phyloP scores from a whole-genome alignment of 192 early-diverging fungal genomes.

The Rhizophlyctis rosea region DNA sequence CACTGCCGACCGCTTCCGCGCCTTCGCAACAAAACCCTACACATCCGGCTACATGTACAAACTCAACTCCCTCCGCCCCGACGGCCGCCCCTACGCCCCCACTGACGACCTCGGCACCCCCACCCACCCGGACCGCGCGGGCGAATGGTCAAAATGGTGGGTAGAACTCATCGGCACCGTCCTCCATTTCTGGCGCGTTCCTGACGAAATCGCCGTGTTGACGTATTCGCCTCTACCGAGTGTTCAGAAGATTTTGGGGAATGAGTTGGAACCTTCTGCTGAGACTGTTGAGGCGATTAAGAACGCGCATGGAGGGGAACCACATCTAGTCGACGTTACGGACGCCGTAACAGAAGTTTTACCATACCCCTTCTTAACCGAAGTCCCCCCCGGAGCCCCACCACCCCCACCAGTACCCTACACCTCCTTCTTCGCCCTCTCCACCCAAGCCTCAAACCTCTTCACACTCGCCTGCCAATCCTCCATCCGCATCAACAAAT shows the following conservation, averaged over 20 bases:
- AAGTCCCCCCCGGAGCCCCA: slow-evolving; percentile 3
- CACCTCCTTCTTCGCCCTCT: slow-evolving; percentile 37
- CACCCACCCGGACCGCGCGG: slow-evolving; percentile 15
- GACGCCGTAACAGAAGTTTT: slow-evolving; percentile 32
- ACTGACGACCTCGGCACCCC: slow-evolving; percentile 2
- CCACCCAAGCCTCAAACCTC: slow-evolving; percentile 40
- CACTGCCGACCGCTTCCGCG: too few species aligned
- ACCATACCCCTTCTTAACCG: slow-evolving; percentile 18
- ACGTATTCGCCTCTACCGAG: slow-evolving; percentile 19
- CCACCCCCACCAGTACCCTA: slow-evolving; percentile 42
- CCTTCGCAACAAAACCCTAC: slow-evolving; percentile 37
- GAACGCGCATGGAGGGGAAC: slow-evolving; percentile 8
- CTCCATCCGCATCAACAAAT: slow-evolving; percentile 36
- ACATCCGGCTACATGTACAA: slow-evolving; percentile 43
- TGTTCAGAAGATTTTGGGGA: slow-evolving; percentile 26
- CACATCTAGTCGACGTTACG: slow-evolving; percentile 34
- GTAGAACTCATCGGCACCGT: slow-evolving; percentile 41
- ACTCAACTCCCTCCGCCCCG: slow-evolving; percentile 27
- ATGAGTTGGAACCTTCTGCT: slow-evolving; percentile 36
- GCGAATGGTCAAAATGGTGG: slow-evolving; percentile 44
- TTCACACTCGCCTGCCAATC: slow-evolving; percentile 35
- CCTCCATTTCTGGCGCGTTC: slow-evolving; percentile 39
- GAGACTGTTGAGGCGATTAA: slow-evolving; percentile 40
- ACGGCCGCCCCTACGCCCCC: slow-evolving; percentile 23
- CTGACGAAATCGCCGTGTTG: slow-evolving; percentile 34